Evolutionary conservation across 805 yeast genomes (phyloP), one percentile per base, ranked within the genome.

Genomic region (Candida nitratophila): DNA sequence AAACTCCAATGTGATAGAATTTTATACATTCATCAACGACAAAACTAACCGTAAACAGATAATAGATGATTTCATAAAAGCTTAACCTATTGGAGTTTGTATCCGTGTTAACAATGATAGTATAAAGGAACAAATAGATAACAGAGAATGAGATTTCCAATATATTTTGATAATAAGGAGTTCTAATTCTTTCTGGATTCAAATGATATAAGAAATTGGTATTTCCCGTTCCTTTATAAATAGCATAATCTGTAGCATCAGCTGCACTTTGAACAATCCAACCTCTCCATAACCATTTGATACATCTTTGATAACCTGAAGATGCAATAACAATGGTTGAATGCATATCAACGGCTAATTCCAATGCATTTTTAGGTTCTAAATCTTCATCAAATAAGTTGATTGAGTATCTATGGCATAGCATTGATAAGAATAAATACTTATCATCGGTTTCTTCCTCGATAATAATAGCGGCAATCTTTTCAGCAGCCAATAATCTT

Each of bases 231-330:
- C 79, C 79, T 48, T 71, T 74, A 60, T 83, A 86, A 44, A 81
- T 56, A 22, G 77, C 81, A 53, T 83, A 88, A 15, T 80, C 78
- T 21, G 76, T 72, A 6, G 93, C 86, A 56, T 86, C 87, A 14
- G 60, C 61, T 12, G 80, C 76, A 20, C 83, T 76, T 63, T 87
- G 96, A 41, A 85, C 73, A 49, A 88, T 85, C 95, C 96, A 86
- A 26, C 96, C 96, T 45, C 90, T 69, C 96, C 96, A 88, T 40
- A 88, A 63, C 95, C 96, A 88, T 51, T 82, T 79, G 55, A 87
- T 74, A 65, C 96, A 86, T 43, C 95, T 68, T 62, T 88, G 96
- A 60, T 79, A 88, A 0, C 96, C 96, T 9, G 83, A 68, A 0
- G 95, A 78, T 2, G 88, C 81, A 53, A 89, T 86, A 16, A 87